Evolutionary conservation across 2,329 filamentous ascomycete genomes (phyloP), one percentile per base, ranked within the genome.

Genomic region (Clathrospora elynae): DNA sequence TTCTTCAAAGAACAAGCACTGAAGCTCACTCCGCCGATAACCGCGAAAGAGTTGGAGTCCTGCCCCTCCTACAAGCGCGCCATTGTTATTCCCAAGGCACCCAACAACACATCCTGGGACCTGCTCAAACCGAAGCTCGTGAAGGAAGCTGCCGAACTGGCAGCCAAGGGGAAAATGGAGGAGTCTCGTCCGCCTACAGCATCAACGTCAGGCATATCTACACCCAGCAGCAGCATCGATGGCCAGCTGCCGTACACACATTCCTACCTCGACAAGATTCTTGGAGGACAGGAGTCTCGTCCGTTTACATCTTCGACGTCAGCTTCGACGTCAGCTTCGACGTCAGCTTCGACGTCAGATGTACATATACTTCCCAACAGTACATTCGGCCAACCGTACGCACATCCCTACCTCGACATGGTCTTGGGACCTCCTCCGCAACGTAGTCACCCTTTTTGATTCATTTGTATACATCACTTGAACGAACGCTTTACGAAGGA

Each of bases 21-120:
- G 6, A 47, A 67, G 16, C 57, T 74, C 9, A 53, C 51, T 6
- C 69, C 71, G 3, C 68, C 73, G 7, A 71, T 75, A 34, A 53
- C 39, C 18, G 22, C 53, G 26, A 53, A 55, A 10, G 59, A 68
- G 22, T 54, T 75, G 46, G 60, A 68, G 44, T 60, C 57, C 16
- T 74, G 73, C 42, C 59, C 66, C 1, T 68, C 70, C 1, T 75
- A 71, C 49, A 61, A 66, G 12, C 62, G 66, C 16, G 64, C 70
- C 13, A 55, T 74, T 22, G 64, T 66, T 12, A 72, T 73, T 14
- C 65, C 71, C 26, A 71, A 69, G 41, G 64, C 64, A 8, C 66
- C 67, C 10, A 68, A 64, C 44, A 66, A 58, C 45, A 61, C 57
- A 2, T 67, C 67, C 1, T 70, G 67, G 67, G 52, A 63, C 20